Conservation (phyloP, 371 early-diverging fungal species). For the Syncephalastrum racemosum region DNA sequence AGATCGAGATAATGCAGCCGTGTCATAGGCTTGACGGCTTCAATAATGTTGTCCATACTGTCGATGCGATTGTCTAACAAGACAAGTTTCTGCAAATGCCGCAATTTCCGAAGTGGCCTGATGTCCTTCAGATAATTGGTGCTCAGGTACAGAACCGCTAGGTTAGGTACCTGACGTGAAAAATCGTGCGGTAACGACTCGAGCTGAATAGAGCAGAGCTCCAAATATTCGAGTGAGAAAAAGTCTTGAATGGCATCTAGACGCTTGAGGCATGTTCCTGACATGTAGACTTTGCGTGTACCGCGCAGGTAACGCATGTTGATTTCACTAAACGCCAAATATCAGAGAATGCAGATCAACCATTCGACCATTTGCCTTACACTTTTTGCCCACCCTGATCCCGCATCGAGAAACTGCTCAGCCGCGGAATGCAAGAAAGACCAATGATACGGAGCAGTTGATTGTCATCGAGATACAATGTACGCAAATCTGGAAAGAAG, state of each 20-base stretch:
- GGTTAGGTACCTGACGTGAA: conserved; percentile 49
- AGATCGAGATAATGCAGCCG: conserved; percentile 49
- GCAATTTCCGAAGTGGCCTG: conserved; percentile 42
- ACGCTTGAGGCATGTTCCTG: conserved; percentile 36
- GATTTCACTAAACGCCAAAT: conserved; percentile 31
- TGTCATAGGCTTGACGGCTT: conserved; percentile 35
- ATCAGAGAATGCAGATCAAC: neutral
- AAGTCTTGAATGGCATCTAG: conserved; percentile 42
- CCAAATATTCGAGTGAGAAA: conserved; percentile 52
- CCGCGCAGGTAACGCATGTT: conserved; percentile 48
- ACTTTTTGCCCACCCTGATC: conserved; percentile 52
- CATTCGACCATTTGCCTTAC: conserved; percentile 16
- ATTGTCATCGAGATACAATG: conserved; percentile 56
- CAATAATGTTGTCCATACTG: conserved; percentile 32
- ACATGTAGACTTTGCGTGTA: conserved; percentile 52
- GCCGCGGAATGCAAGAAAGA: conserved; percentile 29
- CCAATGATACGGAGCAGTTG: conserved; percentile 47
- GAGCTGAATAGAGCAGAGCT: conserved; percentile 49
- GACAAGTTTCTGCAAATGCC: conserved; percentile 44
- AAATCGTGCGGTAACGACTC: conserved; percentile 49
- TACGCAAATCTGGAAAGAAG: conserved; percentile 47
- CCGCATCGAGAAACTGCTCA: conserved; percentile 53
- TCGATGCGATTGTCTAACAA: conserved; percentile 54
- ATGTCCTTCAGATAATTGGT: conserved; percentile 50
- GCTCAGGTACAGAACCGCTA: conserved; percentile 47